Evolutionary conservation across 2,329 filamentous ascomycete species (phyloP).

Genomic region (Curvularia hawaiiensis): DNA sequence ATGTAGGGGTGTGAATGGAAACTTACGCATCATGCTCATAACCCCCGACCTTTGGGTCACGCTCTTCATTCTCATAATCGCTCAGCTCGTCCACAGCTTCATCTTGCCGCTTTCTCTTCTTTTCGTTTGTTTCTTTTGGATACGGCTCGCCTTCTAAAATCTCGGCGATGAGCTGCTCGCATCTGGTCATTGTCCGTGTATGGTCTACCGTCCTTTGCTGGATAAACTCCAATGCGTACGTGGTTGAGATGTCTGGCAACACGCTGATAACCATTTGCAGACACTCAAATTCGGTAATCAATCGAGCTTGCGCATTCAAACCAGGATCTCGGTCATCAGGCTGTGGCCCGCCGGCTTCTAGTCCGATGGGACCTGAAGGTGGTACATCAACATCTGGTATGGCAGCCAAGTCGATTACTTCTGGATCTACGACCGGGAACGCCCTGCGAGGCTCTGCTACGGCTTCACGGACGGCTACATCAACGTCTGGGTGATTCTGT

Average conservation of each 20-base stretch:
- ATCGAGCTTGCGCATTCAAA: neutral
- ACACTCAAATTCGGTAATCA: constrained; percentile 33
- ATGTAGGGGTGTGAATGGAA: neutral
- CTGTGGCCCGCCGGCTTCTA: neutral
- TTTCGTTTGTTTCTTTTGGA: constrained; percentile 37
- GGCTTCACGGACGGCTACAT: constrained; percentile 13
- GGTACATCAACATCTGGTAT: constrained; percentile 32
- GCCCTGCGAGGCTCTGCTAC: constrained; percentile 2
- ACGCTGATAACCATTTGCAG: constrained; percentile 42
- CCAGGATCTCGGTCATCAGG: constrained; percentile 1
- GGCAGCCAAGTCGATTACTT: constrained; percentile 30
- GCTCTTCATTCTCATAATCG: constrained; percentile 31
- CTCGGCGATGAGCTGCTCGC: constrained; percentile 34
- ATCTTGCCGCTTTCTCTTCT: constrained; percentile 39
- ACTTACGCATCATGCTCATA: constrained; percentile 41
- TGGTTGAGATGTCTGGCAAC: constrained; percentile 41
- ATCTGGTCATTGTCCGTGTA: constrained; percentile 29
- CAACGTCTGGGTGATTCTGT: constrained; percentile 9
- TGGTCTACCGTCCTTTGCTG: constrained; percentile 27
- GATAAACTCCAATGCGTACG: constrained; percentile 39
- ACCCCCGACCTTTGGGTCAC: constrained; percentile 9
- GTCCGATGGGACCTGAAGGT: constrained; percentile 11
- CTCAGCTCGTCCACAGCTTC: constrained; percentile 28
- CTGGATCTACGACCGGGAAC: constrained; percentile 4
- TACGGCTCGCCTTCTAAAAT: constrained; percentile 42